Evolutionary conservation across 164 flowering plant genomes (phyloP), one percentile per base, ranked within the genome.

Genomic region (Platanus orientalis): DNA sequence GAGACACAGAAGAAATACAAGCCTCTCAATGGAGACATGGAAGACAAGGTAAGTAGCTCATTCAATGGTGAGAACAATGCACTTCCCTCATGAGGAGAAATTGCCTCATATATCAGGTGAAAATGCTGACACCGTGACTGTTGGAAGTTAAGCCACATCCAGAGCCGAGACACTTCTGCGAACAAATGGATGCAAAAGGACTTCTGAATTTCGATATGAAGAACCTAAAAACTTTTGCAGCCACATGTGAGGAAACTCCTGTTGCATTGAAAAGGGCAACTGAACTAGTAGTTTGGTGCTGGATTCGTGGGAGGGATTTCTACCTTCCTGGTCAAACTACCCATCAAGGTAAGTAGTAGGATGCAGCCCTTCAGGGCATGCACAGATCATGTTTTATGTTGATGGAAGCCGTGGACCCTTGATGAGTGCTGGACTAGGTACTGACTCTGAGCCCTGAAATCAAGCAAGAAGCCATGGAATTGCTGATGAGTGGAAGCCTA

Each of bases 401-500:
- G 75, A 48, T 85, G 79, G 84, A 88, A 67, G 80, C 85, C 67
- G 70, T 85, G 80, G 79, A 79, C 67, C 72, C 79, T 74, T 85
- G 78, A 74, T 76, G 54, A 79, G 76, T 73, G 75, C 71, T 60
- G 79, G 69, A 64, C 75, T 72, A 55, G 76, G 74, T 71, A 80
- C 70, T 61, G 78, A 75, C 72, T 68, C 66, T 84, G 73, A 75
- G 51, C 75, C 81, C 81, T 75, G 84, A 82, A 69, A 78, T 67
- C 62, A 82, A 78, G 83, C 79, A 80, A 80, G 83, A 78, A 78
- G 90, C 93, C 72, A 85, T 80, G 80, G 82, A 70, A 80, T 87
- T 76, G 90, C 94, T 73, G 79, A 79, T 74, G 86, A 78, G 64
- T 88, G 90, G 90, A 83, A 77, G 74, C 83, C 79, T 73, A 85